A percentile compares a stretch with the other conserved stretches of the same genome.
Conservation (phyloP, 176 grass and related monocot genomes). For the Puccinellia tenuiflora region DNA sequence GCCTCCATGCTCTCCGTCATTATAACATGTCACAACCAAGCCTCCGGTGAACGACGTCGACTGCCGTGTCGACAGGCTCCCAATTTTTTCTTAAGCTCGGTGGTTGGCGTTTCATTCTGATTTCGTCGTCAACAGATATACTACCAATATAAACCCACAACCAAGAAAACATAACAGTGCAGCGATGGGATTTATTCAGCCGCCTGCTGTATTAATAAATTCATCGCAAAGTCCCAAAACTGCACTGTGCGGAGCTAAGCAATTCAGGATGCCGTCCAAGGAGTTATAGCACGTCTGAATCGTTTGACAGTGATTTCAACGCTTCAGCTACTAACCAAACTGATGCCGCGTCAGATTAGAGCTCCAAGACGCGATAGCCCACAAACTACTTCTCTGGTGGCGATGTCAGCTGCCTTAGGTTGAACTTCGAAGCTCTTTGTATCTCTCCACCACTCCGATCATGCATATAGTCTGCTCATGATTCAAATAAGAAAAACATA, state of each 20-base stretch:
- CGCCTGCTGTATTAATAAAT: neutral
- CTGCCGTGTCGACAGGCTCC: neutral
- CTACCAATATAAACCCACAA: neutral
- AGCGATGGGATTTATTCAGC: neutral
- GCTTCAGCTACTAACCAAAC: slow-evolving; percentile 4
- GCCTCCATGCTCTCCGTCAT: too few relatives aligned
- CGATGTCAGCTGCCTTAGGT: slow-evolving; percentile 81
- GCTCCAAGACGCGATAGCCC: neutral
- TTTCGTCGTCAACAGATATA: neutral
- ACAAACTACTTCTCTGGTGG: slow-evolving; percentile 36
- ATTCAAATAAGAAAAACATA: slow-evolving; percentile 6
- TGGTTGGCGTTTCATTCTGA: neutral
- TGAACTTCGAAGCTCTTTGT: slow-evolving; percentile 94
- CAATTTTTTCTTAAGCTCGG: too few relatives aligned
- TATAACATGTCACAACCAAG: too few relatives aligned
- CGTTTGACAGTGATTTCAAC: neutral
- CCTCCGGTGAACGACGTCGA: too few relatives aligned
- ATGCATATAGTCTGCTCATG: slow-evolving; percentile 75
- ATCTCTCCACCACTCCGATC: slow-evolving; percentile 76
- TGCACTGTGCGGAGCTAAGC: neutral
- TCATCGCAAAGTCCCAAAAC: neutral
- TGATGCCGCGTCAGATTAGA: neutral
- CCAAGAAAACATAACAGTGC: neutral
- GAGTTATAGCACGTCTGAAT: neutral
- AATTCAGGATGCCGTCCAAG: neutral